Base-by-base conservation (phyloP, 2,329 filamentous ascomycete genomes). In the Cercospora nicotianae region DNA sequence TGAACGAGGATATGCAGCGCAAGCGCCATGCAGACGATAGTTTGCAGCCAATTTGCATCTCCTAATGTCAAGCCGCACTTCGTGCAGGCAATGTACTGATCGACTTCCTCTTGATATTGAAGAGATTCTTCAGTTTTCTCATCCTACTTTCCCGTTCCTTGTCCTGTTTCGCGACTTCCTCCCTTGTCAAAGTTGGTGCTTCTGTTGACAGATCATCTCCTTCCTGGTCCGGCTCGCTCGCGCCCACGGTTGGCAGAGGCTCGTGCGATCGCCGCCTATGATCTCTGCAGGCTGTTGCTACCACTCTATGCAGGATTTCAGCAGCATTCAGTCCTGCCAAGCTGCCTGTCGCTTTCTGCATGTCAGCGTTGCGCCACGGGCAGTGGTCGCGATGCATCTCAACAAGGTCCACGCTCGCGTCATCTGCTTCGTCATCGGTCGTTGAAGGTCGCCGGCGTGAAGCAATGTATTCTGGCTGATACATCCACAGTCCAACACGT, bases 401-500 rank as follows among this genome's bases (percentile, higher is more conserved):
- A 3, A 77, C 55, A 5, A 80, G 73, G 64, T 80, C 72, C 23
- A 67, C 65, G 8, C 68, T 63, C 5, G 64, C 70, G 3, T 66
- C 67, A 9, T 89, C 79, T 9, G 89, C 80, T 39, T 81, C 75
- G 39, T 84, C 67, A 20, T 67, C 65, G 9, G 57, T 65, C 5
- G 20, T 58, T 28, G 71, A 55, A 6, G 70, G 66, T 20, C 67
- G 70, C 12, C 62, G 51, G 5, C 62, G 62, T 3, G 30, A 51
- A 13, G 48, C 51, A 4, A 64, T 13, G 67, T 79, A 78, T 45
- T 86, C 74, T 87, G 87, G 79, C 90, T 93, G 78, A 78, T 96
- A 98, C 83, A 99, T 90, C 95, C 95, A 99, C 2, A 99, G 84
- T 0, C 95, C 95, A 0, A 98, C 84, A 1, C 94, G 89, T 67